A percentile compares a stretch with the other conserved stretches of the same genome.
Evolutionary conservation across 1,284 basidiomycete genomes (phyloP).

Genomic region (Irpex rosettiformis): DNA sequence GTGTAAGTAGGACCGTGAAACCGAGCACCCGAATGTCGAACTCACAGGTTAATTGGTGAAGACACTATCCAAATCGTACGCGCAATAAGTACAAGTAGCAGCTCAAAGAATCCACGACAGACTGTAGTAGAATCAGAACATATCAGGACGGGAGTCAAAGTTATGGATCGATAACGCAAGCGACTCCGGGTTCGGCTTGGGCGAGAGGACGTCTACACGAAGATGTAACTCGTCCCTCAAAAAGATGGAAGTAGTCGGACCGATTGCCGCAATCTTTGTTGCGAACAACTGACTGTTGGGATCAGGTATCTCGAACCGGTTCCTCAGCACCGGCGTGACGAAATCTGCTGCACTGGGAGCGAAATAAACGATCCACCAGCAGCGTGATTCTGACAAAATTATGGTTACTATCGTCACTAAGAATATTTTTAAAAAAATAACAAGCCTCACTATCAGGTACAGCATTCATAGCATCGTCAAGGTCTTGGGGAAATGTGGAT

Average conservation of each 20-base stretch:
- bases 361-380: constrained; percentile 73
- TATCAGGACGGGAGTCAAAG: constrained; percentile 13
- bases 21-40: no score
- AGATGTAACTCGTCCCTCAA: constrained; percentile 44
- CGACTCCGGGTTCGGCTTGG: constrained; percentile 53
- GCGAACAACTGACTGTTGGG: background rate
- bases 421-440: background rate
- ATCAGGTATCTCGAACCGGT: constrained; percentile 37
- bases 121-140: no score
- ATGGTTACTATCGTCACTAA: background rate
- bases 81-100: no score
- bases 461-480: constrained; percentile 34
- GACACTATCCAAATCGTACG: no score
- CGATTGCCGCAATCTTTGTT: constrained; percentile 53
- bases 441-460: constrained; percentile 9
- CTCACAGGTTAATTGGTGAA: no score
- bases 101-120: no score
- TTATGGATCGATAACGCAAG: constrained; percentile 38
- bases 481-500: constrained; percentile 43
- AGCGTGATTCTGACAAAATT: constrained; percentile 1
- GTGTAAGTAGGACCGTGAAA: no score
- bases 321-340: constrained; percentile 46
- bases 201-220: constrained; percentile 49
- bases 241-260: constrained; percentile 58
- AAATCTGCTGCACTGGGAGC: constrained; percentile 69